Evolutionary conservation across 2,329 filamentous ascomycete genomes (phyloP), one percentile per base, ranked within the genome.

Genomic region (Curvularia sp.): DNA sequence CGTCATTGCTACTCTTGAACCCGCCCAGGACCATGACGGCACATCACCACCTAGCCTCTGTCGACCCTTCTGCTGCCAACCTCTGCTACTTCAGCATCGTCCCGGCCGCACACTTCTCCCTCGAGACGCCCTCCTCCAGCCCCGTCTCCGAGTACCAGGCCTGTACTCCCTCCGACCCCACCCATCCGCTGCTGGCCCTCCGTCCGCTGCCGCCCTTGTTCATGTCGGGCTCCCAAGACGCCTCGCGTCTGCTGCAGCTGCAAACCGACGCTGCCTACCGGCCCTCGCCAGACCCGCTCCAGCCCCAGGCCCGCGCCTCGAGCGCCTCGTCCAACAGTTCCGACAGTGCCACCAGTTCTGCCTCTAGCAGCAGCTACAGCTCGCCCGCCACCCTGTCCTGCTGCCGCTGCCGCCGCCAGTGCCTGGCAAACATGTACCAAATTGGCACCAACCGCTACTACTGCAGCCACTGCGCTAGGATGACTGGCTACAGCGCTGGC

Each of bases 401-500:
- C 64, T 71, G 67, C 30, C 73, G 75, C n/a, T 77, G 75, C 60
- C 74, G 73, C 39, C 72, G 74, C 46, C 68, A 69, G 39, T 72
- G 66, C 24, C 62, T 65, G 33, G 60, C 65, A 15, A 63, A 67
- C 60, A 77, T 78, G 74, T 69, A 77, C 62, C 67, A 71, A 26
- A 76, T 75, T 55, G 75, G 75, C 53, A 73, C 74, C 53, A 78
- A 78, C 60, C 67, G 73, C 31, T 78, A 77, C 67, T 79, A 79
- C 66, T 79, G 77, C 66, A 68, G 54, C 47, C 77, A 78, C 62
- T 79, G 77, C 58, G 77, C 77, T 52, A 69, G 60, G 53, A 75
- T 79, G 67, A 73, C 74, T 4, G 77, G 77, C 52, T 78, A 78
- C 67, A 70, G 66, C 55, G 64, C 67, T 35, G 73, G 73, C 30